Evolutionary conservation across 352 stramenopile genomes (phyloP).

Genomic region (Phytophthora sansomeana): DNA sequence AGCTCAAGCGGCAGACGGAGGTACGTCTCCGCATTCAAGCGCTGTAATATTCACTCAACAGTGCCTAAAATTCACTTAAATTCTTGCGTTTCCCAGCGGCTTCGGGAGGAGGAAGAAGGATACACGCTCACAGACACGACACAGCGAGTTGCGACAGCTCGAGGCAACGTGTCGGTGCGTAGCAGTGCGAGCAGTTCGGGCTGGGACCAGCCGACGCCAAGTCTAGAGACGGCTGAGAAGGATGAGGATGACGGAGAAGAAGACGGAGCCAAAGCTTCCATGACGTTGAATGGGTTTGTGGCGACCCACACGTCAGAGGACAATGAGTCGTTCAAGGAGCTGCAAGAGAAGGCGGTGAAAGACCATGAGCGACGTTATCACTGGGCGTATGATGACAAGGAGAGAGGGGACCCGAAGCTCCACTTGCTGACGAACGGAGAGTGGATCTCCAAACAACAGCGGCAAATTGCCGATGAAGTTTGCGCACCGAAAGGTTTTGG

Average conservation of each 20-base stretch:
- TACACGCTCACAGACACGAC: conserved; percentile 36
- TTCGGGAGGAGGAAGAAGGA: conserved; percentile 31
- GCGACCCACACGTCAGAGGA: conserved; percentile 88
- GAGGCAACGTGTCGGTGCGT: conserved; percentile 25
- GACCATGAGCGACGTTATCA: conserved; percentile 77
- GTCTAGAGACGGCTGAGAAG: neutral
- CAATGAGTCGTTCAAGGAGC: conserved; percentile 79
- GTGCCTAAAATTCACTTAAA: neutral
- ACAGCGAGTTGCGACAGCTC: conserved; percentile 17
- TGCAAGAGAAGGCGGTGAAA: conserved; percentile 77
- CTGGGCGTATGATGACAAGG: conserved; percentile 73
- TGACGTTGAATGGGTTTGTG: conserved; percentile 82
- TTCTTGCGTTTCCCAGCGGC: conserved; percentile 26
- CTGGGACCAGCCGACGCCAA: conserved; percentile 75
- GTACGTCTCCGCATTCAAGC: conserved; percentile 25
- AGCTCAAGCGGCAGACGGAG: conserved; percentile 63
- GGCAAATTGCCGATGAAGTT: conserved; percentile 64
- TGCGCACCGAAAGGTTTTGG: conserved; percentile 67
- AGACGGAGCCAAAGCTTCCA: conserved; percentile 24
- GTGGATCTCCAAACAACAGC: conserved; percentile 77
- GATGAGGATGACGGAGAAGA: conserved; percentile 5
- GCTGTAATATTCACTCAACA: neutral
- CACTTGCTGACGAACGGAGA: conserved; percentile 74
- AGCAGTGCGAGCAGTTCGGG: conserved; percentile 34
- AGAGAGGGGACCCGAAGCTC: conserved; percentile 68